Conservation (phyloP, 805 yeast genomes). For the Debaryomyces tyrocola region DNA sequence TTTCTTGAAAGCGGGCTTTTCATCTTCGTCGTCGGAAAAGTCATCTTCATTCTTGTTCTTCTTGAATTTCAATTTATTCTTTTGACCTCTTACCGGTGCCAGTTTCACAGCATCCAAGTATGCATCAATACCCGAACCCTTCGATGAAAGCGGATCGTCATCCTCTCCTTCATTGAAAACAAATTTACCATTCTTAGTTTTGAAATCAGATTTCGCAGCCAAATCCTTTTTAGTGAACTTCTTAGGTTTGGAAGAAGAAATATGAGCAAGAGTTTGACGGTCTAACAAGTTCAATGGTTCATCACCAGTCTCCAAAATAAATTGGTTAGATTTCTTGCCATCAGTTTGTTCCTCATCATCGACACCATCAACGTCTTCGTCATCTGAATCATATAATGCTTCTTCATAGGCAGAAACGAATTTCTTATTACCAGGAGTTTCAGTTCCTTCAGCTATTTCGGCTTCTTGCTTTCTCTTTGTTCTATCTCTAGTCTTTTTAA, state of each 20-base stretch:
- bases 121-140: slow-evolving; percentile 73
- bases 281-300: slow-evolving; percentile 87
- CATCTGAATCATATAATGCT: slow-evolving; percentile 76
- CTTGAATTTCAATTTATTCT: slow-evolving; percentile 85
- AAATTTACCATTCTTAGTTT: slow-evolving; percentile 65
- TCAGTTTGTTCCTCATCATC: slow-evolving; percentile 43
- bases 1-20: slow-evolving; percentile 10
- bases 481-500: slow-evolving; percentile 82
- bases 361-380: slow-evolving; percentile 48
- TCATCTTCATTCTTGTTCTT: slow-evolving; percentile 55
- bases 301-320: slow-evolving; percentile 73
- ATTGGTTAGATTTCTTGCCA: slow-evolving; percentile 50
- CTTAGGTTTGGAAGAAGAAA: slow-evolving; percentile 84
- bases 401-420: slow-evolving; percentile 89
- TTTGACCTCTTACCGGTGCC: slow-evolving; percentile 93
- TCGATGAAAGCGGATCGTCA: slow-evolving; percentile 45
- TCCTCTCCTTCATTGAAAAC: slow-evolving; percentile 57
- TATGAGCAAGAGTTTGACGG: slow-evolving; percentile 78
- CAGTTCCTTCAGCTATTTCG: slow-evolving; percentile 14
- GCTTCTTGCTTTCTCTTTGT: slow-evolving; percentile 68
- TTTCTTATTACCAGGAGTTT: slow-evolving; percentile 37
- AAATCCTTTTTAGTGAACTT: slow-evolving; percentile 48
- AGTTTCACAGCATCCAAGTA: slow-evolving; percentile 91
- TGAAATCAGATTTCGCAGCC: slow-evolving; percentile 36
- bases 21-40: slow-evolving; percentile 46